These are phyloP conservation scores for Xylaria cubensis DNA, from an alignment of 495 filamentous ascomycete species.

Conservation along the genomic window DNA sequence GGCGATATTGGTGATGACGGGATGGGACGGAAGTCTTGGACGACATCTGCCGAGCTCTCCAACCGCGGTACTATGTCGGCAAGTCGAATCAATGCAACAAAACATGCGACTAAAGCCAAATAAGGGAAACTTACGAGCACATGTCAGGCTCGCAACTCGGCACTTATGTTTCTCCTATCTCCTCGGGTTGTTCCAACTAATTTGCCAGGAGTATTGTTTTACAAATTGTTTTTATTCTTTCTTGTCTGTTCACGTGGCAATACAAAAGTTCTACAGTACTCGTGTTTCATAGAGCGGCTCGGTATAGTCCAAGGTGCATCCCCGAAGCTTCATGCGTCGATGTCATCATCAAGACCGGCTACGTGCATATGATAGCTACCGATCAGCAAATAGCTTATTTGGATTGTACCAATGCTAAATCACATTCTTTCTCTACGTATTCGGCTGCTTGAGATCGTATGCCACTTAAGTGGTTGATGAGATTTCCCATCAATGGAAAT, in stretches of 20 bases:
- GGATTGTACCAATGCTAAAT: not conserved
- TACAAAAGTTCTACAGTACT: not conserved
- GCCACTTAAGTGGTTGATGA: not conserved
- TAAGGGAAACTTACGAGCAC: conserved; percentile 12
- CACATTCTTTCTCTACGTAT: not conserved
- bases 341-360: not conserved
- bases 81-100: conserved; percentile 22
- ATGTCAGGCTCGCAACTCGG: conserved; percentile 12
- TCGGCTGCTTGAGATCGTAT: not conserved
- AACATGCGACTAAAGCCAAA: conserved; percentile 19
- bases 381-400: not conserved
- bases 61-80: conserved; percentile 22
- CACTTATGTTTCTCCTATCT: conserved; percentile 12
- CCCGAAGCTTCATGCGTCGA: not conserved
- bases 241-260: not conserved
- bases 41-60: conserved; percentile 25
- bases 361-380: conserved; percentile 1
- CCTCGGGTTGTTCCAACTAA: not conserved
- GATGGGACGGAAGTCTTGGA: conserved; percentile 5
- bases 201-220: not conserved
- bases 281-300: not conserved
- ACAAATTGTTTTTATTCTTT: not conserved
- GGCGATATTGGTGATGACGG: not conserved
- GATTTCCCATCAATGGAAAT: not conserved
- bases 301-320: not conserved